A percentile compares a stretch with the other conserved stretches of the same genome.
phyloP scores from a whole-genome alignment of 2,329 filamentous ascomycete genomes.

The Ophiostoma sp. region DNA sequence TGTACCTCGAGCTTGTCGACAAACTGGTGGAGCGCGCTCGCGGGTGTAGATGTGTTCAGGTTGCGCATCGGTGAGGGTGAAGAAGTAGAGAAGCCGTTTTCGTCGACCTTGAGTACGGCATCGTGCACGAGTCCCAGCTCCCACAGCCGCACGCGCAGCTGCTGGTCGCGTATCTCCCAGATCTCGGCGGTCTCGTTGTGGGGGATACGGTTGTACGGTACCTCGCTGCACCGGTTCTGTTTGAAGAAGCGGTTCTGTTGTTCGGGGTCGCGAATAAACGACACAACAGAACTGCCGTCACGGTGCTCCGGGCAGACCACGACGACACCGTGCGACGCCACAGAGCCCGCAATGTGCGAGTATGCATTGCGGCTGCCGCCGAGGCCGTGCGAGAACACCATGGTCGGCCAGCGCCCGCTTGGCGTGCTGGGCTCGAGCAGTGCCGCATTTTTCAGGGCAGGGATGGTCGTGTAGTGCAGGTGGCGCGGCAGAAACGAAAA shows the following conservation, averaged over 20 bases:
- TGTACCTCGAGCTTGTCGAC: constrained; percentile 59
- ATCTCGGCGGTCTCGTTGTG: constrained; percentile 62
- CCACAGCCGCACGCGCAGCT: constrained; percentile 71
- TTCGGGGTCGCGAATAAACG: constrained; percentile 60
- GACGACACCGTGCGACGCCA: constrained; percentile 75
- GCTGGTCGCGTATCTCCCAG: constrained; percentile 61
- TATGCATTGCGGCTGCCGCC: constrained; percentile 78
- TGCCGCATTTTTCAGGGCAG: constrained; percentile 64
- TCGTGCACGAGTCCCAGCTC: constrained; percentile 69
- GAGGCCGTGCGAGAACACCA: constrained; percentile 81
- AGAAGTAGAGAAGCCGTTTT: constrained; percentile 35
- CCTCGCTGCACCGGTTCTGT: constrained; percentile 33
- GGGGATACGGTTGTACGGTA: constrained; percentile 50
- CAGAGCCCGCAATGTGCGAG: constrained; percentile 71
- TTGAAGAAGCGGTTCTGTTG: constrained; percentile 38
- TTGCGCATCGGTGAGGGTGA: constrained; percentile 38
- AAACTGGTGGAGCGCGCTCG: constrained; percentile 53
- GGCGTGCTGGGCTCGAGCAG: constrained; percentile 48
- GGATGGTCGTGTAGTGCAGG: constrained; percentile 67
- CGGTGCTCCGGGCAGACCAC: constrained; percentile 78
- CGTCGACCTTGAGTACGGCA: constrained; percentile 61
- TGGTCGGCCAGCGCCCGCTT: constrained; percentile 64
- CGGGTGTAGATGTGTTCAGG: constrained; percentile 45
- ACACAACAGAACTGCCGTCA: constrained; percentile 72
- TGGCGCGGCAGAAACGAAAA: constrained; percentile 65